Percentiles rank a stretch among this genome's conserved stretches.
Evolutionary conservation across 805 yeast genomes (phyloP).

Genomic region (Candida corydali): DNA sequence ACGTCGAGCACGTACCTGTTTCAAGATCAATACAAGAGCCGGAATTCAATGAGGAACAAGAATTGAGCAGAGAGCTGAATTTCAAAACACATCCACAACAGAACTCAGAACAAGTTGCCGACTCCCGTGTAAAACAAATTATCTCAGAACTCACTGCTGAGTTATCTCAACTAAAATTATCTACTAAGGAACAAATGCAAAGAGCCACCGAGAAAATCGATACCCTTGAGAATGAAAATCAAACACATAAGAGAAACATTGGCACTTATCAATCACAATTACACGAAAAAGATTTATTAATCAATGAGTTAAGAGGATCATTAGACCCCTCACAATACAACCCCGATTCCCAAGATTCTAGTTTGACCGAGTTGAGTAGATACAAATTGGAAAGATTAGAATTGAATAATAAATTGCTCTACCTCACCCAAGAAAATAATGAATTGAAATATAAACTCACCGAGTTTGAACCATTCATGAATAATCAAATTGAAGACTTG

Average conservation of each 20-base stretch:
- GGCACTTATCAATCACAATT: constrained; percentile 13
- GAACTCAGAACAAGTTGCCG: background rate
- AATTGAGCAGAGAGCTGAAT: too few relatives aligned
- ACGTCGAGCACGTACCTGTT: constrained; percentile 1
- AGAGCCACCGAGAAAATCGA: constrained; percentile 54
- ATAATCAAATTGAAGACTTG: constrained; percentile 49
- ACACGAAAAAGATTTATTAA: constrained; percentile 26
- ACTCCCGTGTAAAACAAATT: constrained; percentile 24
- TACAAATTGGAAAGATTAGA: constrained; percentile 42
- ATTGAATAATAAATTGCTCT: constrained; percentile 39
- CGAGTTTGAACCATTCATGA: constrained; percentile 51
- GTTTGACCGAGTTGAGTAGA: constrained; percentile 30
- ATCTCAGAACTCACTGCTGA: constrained; percentile 31
- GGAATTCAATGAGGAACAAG: background rate
- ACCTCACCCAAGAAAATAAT: constrained; percentile 44
- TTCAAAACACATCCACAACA: too few relatives aligned
- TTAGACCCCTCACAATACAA: constrained; percentile 12
- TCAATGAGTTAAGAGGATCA: constrained; percentile 27
- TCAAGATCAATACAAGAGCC: background rate
- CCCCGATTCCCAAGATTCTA: constrained; percentile 20
- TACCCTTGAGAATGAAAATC: constrained; percentile 39
- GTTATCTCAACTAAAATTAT: constrained; percentile 24
- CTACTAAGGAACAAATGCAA: constrained; percentile 46
- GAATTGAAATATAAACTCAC: constrained; percentile 35
- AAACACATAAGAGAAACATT: constrained; percentile 9